Conservation (phyloP, 228 moss, liverwort and hornwort species). For the Sphagnum fallax region DNA sequence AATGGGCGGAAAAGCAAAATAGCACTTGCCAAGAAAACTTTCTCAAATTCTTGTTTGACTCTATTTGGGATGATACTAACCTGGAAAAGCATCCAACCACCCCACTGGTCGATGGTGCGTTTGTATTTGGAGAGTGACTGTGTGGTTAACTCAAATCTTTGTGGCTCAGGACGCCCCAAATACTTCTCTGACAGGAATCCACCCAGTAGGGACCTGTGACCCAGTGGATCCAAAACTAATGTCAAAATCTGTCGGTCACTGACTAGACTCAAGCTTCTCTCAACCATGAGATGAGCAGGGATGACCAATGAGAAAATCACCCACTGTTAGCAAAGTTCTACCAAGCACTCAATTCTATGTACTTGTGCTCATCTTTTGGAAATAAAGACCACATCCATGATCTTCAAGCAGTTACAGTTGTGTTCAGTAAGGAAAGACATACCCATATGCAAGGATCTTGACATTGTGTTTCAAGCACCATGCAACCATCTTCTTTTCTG, state of each 20-base stretch:
- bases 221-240: neutral
- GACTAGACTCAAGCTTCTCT: no score
- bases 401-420: neutral
- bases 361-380: neutral
- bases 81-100: slow-evolving; percentile 50
- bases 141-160: slow-evolving; percentile 32
- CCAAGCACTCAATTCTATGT: no score
- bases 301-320: no score
- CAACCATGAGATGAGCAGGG: no score
- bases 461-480: slow-evolving; percentile 52
- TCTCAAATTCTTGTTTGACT: no score
- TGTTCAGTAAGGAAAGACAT: neutral
- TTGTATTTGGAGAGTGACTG: slow-evolving; percentile 57
- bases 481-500: slow-evolving; percentile 52
- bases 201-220: slow-evolving; percentile 49
- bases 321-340: no score
- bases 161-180: slow-evolving; percentile 48
- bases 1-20: neutral
- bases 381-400: neutral
- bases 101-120: slow-evolving; percentile 54
- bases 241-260: no score
- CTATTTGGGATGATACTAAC: slow-evolving; percentile 1
- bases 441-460: slow-evolving; percentile 55
- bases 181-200: slow-evolving; percentile 45
- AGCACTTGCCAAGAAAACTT: no score